Base-by-base conservation (phyloP, 2,329 filamentous ascomycete species). In the Metarhizium anisopliae region DNA sequence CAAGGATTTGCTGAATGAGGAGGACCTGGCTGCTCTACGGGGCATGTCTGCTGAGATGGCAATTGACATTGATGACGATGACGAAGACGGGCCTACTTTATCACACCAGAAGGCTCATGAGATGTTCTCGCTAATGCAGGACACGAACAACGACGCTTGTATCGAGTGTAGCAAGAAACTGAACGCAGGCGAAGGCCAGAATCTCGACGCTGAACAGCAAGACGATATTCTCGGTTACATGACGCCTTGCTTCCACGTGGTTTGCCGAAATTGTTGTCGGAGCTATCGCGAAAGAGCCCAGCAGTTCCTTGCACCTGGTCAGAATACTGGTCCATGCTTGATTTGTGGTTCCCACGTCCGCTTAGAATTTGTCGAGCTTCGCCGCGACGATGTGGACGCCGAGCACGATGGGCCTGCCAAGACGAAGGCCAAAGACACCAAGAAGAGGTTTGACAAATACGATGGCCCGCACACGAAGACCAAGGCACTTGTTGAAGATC, bases 391-490 rank as follows among this genome's bases (percentile, higher is more conserved):
- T 68, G 81, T 75, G 66, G 81, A 75, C 50, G 70, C 73, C 8
- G 81, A 84, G 62, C 79, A 85, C 72, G 70, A 83, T 66, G 74
- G 77, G 65, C 68, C 79, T 71, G 64, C 66, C 67, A 69, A 70
- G 56, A 57, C 63, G 32, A 70, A 67, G 59, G 62, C 64, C 14
- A 67, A 64, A 53, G 60, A 63, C 56, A 53, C 56, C 59, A 79
- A 79, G 51, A 87, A 85, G 65, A 51, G 56, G 20, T 75, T 86
- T 11, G 83, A 82, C 29, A 82, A 81, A 36, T 99, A 97, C 67
- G 79, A 80, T 47, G 92, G 92, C 0, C 93, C 93, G 0, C 91
- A 95, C 65, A 95, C 92, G 5, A 99, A 99, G 74, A 96, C 94
- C 0, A 84, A 81, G 56, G 90, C 89, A 2, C 76, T 99, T 2